These are phyloP conservation scores for Xylariaceae sp. DNA, from an alignment of 2,329 filamentous ascomycete genomes.

Conservation along the genomic window DNA sequence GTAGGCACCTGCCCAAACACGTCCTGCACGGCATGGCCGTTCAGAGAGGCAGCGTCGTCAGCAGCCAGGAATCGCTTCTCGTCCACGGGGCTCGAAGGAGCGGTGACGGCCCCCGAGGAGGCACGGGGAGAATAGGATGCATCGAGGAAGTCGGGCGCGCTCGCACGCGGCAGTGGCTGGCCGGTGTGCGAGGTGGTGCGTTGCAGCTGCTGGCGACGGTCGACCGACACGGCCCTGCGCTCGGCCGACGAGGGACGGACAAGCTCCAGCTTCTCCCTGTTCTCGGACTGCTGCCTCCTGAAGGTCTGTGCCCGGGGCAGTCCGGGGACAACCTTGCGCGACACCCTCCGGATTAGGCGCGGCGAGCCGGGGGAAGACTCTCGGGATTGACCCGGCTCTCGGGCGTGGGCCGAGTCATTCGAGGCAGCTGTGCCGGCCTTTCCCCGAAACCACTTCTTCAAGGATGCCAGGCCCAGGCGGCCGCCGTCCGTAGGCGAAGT, in stretches of 20 bases:
- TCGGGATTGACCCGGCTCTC: slow-evolving; percentile 17
- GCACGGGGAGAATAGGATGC: slow-evolving; percentile 21
- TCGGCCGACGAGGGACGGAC: slow-evolving; percentile 56
- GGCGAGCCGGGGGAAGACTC: slow-evolving; percentile 16
- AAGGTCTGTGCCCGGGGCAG: slow-evolving; percentile 73
- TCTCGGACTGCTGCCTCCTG: slow-evolving; percentile 75
- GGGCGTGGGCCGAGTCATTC: slow-evolving; percentile 12
- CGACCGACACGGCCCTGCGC: slow-evolving; percentile 63
- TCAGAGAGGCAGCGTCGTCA: slow-evolving; percentile 14
- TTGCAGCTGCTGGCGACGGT: slow-evolving; percentile 36
- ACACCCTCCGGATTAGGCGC: slow-evolving; percentile 35
- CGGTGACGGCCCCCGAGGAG: slow-evolving; percentile 15
- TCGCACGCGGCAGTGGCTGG: slow-evolving; percentile 35
- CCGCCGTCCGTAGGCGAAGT: slow-evolving; percentile 15
- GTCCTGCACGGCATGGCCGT: slow-evolving; percentile 18
- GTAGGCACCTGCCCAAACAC: slow-evolving; percentile 13
- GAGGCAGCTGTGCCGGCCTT: slow-evolving; percentile 16
- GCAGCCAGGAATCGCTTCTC: slow-evolving; percentile 24
- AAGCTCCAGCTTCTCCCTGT: slow-evolving; percentile 63
- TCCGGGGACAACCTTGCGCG: slow-evolving; percentile 64
- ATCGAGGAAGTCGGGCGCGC: slow-evolving; percentile 39
- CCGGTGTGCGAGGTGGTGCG: slow-evolving; percentile 25
- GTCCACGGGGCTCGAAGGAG: slow-evolving; percentile 25
- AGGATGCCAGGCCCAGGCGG: slow-evolving; percentile 14
- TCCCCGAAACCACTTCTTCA: slow-evolving; percentile 19